A percentile compares a stretch with the other conserved stretches of the same genome.
Evolutionary conservation across 2,329 filamentous ascomycete genomes (phyloP).

Genomic region (Cladosporium sp.): DNA sequence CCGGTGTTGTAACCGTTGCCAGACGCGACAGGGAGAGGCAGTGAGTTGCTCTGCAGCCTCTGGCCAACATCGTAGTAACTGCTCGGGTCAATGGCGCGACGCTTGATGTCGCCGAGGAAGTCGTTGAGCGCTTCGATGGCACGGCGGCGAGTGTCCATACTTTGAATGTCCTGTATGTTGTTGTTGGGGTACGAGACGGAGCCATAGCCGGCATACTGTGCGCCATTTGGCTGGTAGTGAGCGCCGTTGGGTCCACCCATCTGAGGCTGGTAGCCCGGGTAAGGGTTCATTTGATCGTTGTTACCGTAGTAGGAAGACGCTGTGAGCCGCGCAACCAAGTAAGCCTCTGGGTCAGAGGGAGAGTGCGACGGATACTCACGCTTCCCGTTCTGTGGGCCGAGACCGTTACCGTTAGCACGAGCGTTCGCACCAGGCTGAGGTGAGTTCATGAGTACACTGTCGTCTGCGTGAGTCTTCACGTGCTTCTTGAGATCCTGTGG

Average conservation of each 20-base stretch:
- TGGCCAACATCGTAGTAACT: constrained; percentile 93
- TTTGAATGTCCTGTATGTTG: constrained; percentile 38
- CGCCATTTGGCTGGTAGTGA: constrained; percentile 28
- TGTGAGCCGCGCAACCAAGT: constrained; percentile 25
- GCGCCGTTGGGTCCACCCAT: constrained; percentile 26
- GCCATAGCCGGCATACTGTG: constrained; percentile 40
- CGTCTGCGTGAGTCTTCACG: constrained; percentile 97
- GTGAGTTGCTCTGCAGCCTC: constrained; percentile 71
- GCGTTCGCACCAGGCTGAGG: constrained; percentile 52
- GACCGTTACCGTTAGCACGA: constrained; percentile 28
- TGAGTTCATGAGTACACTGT: constrained; percentile 72
- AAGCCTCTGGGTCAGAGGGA: constrained; percentile 22
- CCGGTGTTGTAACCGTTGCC: constrained; percentile 41
- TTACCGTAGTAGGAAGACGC: constrained; percentile 37
- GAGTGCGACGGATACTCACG: constrained; percentile 40
- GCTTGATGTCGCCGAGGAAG: constrained; percentile 91
- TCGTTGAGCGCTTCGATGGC: constrained; percentile 82
- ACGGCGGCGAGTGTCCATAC: constrained; percentile 73
- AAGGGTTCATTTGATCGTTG: constrained; percentile 35
- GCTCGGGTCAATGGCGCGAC: constrained; percentile 81
- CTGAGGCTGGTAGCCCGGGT: constrained; percentile 34
- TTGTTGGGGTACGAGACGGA: constrained; percentile 50
- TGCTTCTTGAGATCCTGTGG: constrained; percentile 99
- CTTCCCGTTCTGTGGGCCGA: constrained; percentile 40
- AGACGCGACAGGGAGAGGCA: constrained; percentile 40